These are phyloP conservation scores for Diaporthe sp. DNA, from an alignment of 2,329 filamentous ascomycete genomes.

Conservation along the genomic window DNA sequence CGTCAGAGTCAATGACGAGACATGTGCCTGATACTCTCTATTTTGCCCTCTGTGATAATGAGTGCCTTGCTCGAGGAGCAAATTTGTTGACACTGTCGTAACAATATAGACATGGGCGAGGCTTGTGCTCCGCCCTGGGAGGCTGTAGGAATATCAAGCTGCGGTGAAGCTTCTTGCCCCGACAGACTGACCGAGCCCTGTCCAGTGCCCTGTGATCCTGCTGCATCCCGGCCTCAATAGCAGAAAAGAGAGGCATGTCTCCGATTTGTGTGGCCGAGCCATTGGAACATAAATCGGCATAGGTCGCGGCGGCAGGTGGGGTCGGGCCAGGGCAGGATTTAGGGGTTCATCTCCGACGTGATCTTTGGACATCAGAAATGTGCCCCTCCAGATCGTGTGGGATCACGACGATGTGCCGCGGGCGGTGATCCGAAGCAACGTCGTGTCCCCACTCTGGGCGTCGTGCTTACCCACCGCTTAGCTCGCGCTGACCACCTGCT, in stretches of 20 bases:
- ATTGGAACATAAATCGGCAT: constrained; percentile 15
- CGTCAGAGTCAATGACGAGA: too few relatives aligned
- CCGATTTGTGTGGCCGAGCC: constrained; percentile 14
- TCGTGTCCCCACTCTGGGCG: constrained; percentile 7
- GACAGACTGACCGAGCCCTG: not conserved
- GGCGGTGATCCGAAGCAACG: constrained; percentile 4
- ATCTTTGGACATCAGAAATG: constrained; percentile 3
- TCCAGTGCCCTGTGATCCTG: not conserved
- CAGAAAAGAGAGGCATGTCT: constrained; percentile 5
- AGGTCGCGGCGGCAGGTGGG: constrained; percentile 1
- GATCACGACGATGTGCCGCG: constrained; percentile 4
- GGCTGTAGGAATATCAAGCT: not conserved
- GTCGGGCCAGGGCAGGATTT: not conserved
- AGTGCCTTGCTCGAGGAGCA: not conserved
- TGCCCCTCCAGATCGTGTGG: constrained; percentile 26
- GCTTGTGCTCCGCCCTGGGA: not conserved
- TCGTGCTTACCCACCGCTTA: constrained; percentile 19
- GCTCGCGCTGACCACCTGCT: not conserved
- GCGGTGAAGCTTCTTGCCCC: not conserved
- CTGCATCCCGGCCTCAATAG: not conserved
- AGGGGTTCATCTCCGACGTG: constrained; percentile 11
- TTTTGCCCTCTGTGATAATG: not conserved
- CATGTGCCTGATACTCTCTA: not conserved
- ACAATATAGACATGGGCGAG: not conserved
- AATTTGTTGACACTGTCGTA: not conserved